phyloP scores from a whole-genome alignment of 441 rosid genomes.

The Eutrema salsugineum region DNA sequence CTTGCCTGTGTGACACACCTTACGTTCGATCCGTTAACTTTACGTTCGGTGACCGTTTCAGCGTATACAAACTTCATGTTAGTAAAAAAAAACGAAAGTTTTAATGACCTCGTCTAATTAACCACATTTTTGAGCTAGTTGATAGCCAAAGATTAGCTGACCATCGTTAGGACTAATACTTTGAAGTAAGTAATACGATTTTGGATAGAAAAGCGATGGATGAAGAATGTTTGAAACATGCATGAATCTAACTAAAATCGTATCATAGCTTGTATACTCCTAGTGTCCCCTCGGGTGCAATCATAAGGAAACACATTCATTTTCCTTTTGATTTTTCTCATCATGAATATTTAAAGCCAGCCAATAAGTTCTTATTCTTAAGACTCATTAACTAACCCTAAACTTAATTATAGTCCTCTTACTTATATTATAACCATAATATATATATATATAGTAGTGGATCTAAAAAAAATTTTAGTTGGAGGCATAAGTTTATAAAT shows the following conservation, averaged over 20 bases:
- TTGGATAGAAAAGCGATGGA: conserved; percentile 12
- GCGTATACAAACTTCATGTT: neutral
- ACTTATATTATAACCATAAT: neutral
- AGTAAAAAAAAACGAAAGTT: neutral
- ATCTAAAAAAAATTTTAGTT: no score
- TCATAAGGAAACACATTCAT: conserved; percentile 29
- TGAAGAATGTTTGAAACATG: conserved; percentile 26
- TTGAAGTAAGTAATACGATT: conserved; percentile 2
- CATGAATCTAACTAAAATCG: conserved; percentile 28
- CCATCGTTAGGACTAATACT: neutral
- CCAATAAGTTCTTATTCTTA: conserved; percentile 6
- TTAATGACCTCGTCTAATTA: neutral
- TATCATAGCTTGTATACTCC: conserved; percentile 21
- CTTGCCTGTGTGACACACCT: no score
- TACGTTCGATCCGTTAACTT: neutral
- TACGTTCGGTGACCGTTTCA: neutral
- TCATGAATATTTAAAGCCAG: conserved; percentile 15
- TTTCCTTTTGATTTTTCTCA: conserved; percentile 33
- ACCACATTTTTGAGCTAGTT: neutral
- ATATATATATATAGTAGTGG: no score
- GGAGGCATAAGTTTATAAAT: no score
- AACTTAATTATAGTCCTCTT: neutral
- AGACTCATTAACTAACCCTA: neutral
- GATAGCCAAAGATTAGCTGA: conserved; percentile 1
- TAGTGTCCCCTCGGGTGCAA: conserved; percentile 19